Evolutionary conservation across 768 basidiomycete species (phyloP), one percentile per base, ranked within the genome.

Genomic region (Trametes maxima): DNA sequence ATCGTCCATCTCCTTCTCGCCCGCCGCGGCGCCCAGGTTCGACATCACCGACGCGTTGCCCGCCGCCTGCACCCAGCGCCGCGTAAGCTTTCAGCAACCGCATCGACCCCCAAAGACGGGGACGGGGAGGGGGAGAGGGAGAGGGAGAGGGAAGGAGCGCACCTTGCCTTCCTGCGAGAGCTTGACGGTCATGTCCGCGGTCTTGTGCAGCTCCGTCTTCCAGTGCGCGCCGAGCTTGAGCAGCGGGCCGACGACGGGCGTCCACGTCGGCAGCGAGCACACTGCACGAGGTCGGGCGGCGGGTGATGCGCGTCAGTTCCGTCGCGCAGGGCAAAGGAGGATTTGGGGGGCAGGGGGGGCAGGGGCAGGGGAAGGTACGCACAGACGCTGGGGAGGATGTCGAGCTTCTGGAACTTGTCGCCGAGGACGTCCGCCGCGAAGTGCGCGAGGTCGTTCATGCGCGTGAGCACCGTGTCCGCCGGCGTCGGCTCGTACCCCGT

Each of bases 391-490:
- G 62, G 62, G 39, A 63, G 16, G 39, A 58, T 28, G 62, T 63
- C 62, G 47, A 63, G 54, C 52, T 42, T 44, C 51, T 57, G 57
- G 53, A 35, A 63, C 62, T 63, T 63, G 57, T 63, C 62, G 13
- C 57, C 62, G 52, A 63, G 62, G 11, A 63, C 57, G 53, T 63
- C 53, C 21, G 62, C 62, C n/a, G 62, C 62, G 24, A 63, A 63
- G 47, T 63, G 62, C 57, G 62, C 62, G 53, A 63, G 57, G 55
- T 52, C 40, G 57, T 63, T 63, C 62, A 63, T 63, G 46, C 46
- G 49, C 43, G 39, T 25, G 19, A 63, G 53, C 49, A 59, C 47
- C 62, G 56, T 39, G n/a, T 44, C 57, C 7, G 57, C 14, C 47
- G 54, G 28, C 42, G 17, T 39, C 19, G 57, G 46, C 57, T 63